Base-by-base conservation (phyloP, 306 rosid species). In the Cicer pinnatifidum region DNA sequence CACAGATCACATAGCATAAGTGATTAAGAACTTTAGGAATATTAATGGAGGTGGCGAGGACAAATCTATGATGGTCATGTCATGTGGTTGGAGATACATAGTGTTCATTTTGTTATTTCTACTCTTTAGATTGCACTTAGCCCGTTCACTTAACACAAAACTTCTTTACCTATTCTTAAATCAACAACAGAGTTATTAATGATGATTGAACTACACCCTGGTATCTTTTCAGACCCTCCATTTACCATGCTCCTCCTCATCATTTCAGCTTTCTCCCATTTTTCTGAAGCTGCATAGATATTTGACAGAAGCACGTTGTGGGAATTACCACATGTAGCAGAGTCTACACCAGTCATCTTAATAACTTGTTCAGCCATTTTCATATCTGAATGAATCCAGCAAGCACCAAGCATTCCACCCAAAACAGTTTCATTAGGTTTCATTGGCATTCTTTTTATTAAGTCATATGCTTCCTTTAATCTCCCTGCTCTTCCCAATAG, bases 371-470 rank as follows among this genome's bases (percentile, higher is more conserved):
- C 89, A 7, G 94, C 84, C 86, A 87, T 73, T 53, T 75, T 79
- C 86, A 67, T 63, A 79, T 85, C 92, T 37, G 78, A 73, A 80
- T 91, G 89, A 81, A 84, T 73, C 72, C 82, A 69, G 72, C 97
- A 91, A 57, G 94, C 89, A 62, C 90, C 87, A 73, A 91, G 87
- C 88, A 87, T 72, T 39, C 90, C 87, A 28, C 90, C 91, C 79
- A 86, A 81, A 73, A 91, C 89, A 5, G 73, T 78, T 77, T 83
- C 81, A 78, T 87, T 89, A 58, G 92, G 88, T 73, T 84, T 66
- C 81, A 85, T 33, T 40, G 92, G 90, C 90, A 88, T 85, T 66
- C 69, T 75, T 74, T 81, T 65, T 16, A 88, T 80, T 40, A 85
- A 53, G 56, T 75, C 82, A 71, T 84, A 81, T 62, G 94, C 97